Evolutionary conservation across 371 early-diverging fungal species (phyloP).

Genomic region (Mortierella sp.): DNA sequence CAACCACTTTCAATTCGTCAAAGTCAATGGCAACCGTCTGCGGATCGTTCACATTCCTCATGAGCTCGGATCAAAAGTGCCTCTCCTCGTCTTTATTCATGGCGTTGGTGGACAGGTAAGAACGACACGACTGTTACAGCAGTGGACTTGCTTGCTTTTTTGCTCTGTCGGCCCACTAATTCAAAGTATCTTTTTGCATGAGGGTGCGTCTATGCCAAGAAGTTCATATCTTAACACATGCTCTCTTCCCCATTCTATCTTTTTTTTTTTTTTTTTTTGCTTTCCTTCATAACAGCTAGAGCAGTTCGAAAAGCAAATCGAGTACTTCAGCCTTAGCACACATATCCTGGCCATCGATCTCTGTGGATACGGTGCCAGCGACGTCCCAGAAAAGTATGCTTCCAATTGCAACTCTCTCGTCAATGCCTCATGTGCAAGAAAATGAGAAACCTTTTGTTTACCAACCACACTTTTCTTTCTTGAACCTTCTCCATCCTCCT

Average conservation of each 20-base stretch:
- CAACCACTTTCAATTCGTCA: constrained; percentile 66
- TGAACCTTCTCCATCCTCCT: neutral
- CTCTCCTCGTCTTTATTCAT: constrained; percentile 79
- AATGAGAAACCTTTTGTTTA: neutral
- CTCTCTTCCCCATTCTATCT: neutral
- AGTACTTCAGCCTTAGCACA: constrained; percentile 76
- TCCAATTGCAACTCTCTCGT: neutral
- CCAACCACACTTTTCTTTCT: neutral
- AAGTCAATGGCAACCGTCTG: constrained; percentile 68
- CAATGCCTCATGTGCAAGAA: neutral
- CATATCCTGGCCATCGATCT: constrained; percentile 80
- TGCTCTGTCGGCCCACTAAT: neutral
- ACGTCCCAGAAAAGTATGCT: constrained; percentile 64
- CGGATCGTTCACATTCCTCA: constrained; percentile 80
- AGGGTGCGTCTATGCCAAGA: neutral
- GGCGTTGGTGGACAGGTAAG: constrained; percentile 82
- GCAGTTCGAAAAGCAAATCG: constrained; percentile 78
- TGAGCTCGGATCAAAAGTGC: constrained; percentile 75
- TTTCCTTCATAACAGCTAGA: constrained; percentile 60
- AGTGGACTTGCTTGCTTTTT: neutral
- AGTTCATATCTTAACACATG: neutral
- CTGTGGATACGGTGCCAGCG: constrained; percentile 78
- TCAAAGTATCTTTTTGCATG: constrained; percentile 2
- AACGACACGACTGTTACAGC: constrained; percentile 5
- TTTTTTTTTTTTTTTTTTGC: neutral